These are phyloP conservation scores for Diacronema lutheri DNA, from an alignment of 78 protist genomes.

Conservation along the genomic window DNA sequence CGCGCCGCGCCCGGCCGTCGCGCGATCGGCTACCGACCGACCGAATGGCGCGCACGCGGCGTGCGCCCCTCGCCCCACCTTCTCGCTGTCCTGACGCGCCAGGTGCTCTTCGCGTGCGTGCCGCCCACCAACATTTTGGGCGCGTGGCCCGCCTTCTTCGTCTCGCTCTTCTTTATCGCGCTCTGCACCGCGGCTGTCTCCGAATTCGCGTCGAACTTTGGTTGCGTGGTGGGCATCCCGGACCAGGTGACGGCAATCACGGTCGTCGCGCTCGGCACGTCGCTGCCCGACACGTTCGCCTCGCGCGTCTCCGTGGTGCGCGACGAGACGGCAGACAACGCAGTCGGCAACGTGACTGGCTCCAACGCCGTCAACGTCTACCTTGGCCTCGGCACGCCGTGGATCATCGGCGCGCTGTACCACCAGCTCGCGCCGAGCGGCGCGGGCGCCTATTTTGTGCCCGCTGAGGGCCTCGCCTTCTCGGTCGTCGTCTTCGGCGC, in stretches of 20 bases:
- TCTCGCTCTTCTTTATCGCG: not conserved
- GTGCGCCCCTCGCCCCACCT: too few species aligned
- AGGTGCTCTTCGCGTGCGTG: not conserved
- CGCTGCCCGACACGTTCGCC: too few species aligned
- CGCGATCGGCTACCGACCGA: not conserved
- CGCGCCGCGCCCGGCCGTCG: not conserved
- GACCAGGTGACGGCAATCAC: conserved; percentile 44
- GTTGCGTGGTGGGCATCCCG: conserved; percentile 21
- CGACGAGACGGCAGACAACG: conserved; percentile 23
- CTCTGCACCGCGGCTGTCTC: not conserved
- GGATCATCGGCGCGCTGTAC: conserved; percentile 32
- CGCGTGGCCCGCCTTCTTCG: conserved; percentile 5
- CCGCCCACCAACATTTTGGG: not conserved
- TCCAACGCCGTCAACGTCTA: conserved; percentile 42
- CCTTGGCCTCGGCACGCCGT: conserved; percentile 43
- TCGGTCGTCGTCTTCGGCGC: conserved; percentile 6
- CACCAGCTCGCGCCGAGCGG: not conserved
- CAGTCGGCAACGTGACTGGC: conserved; percentile 46
- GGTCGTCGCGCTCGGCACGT: conserved; percentile 52
- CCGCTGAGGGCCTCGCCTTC: conserved; percentile 8
- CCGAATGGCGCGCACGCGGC: not conserved
- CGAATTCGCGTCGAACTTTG: conserved; percentile 14
- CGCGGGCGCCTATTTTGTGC: not conserved
- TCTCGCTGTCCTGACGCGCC: not conserved
- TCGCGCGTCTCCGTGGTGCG: conserved; percentile 5